Evolutionary conservation across 2,329 filamentous ascomycete species (phyloP).

Genomic region (Diaporthe nobilis): DNA sequence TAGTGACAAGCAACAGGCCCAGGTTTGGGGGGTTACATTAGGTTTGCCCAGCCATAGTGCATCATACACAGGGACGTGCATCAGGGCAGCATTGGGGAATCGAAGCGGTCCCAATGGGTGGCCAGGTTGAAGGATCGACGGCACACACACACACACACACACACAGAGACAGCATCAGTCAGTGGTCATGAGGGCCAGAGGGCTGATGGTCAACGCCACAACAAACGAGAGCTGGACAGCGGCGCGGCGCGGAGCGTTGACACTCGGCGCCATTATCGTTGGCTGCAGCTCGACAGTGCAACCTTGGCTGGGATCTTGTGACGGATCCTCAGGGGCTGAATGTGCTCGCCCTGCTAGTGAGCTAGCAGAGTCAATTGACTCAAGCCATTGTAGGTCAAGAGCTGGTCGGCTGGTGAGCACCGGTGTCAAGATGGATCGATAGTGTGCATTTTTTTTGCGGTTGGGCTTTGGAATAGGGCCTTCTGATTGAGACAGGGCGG

Average conservation of each 20-base stretch:
- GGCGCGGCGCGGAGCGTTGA: constrained; percentile 7
- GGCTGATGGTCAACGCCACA: not conserved
- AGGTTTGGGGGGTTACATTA: constrained; percentile 28
- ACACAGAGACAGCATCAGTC: not conserved
- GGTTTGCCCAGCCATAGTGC: not conserved
- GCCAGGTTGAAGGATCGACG: not conserved
- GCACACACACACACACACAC: not conserved
- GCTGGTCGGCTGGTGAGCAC: not conserved
- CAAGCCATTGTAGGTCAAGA: not conserved
- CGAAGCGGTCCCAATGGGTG: not conserved
- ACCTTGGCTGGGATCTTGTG: constrained; percentile 23
- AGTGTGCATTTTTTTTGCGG: not conserved
- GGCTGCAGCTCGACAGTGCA: not conserved
- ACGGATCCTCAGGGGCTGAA: not conserved
- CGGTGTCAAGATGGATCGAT: not conserved
- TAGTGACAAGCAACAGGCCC: not conserved
- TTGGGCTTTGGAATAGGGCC: constrained; percentile 2
- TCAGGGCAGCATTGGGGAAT: not conserved
- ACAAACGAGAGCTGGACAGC: not conserved
- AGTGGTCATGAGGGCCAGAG: not conserved
- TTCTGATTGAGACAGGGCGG: not conserved
- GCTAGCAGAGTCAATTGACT: not conserved
- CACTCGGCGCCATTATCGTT: not conserved
- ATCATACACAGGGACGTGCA: not conserved
- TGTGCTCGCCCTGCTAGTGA: not conserved